phyloP scores from a whole-genome alignment of 208 protist species.

The Leishmania mexicana region DNA sequence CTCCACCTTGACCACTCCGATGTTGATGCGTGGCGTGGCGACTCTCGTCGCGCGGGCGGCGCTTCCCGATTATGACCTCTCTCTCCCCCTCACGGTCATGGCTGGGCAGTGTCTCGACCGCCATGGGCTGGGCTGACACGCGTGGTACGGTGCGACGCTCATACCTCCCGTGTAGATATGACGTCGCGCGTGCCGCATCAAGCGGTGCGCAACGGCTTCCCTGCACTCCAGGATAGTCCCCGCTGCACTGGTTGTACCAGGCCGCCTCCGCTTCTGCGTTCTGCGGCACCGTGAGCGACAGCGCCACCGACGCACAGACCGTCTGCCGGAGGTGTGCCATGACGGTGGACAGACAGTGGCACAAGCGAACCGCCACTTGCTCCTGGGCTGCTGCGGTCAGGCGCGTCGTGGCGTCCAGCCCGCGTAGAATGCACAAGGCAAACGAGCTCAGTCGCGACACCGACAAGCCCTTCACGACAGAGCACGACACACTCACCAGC shows the following conservation, averaged over 20 bases:
- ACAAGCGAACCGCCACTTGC: constrained; percentile 61
- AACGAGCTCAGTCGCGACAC: constrained; percentile 50
- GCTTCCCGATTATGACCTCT: constrained; percentile 10
- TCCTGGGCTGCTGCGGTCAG: constrained; percentile 83
- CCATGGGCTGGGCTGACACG: not conserved
- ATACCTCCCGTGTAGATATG: not conserved
- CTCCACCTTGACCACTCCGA: not conserved
- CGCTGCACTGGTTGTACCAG: not conserved
- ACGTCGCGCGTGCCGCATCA: not conserved
- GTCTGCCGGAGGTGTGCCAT: constrained; percentile 49
- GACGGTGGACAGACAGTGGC: constrained; percentile 66
- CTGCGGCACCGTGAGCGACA: not conserved
- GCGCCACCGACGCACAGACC: constrained; percentile 9
- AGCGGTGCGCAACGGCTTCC: not conserved
- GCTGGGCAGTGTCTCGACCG: not conserved
- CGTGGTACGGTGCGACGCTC: not conserved
- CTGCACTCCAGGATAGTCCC: constrained; percentile 1
- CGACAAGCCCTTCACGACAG: constrained; percentile 42
- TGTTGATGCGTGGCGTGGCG: not conserved
- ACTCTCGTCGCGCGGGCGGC: constrained; percentile 15
- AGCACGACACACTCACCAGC: constrained; percentile 52
- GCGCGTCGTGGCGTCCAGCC: constrained; percentile 47
- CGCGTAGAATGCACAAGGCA: constrained; percentile 45
- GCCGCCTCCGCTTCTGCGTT: not conserved
- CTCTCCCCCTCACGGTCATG: not conserved